These are phyloP conservation scores for Fraxinus dipetala DNA, from an alignment of 305 asterid genomes.

Conservation along the genomic window DNA sequence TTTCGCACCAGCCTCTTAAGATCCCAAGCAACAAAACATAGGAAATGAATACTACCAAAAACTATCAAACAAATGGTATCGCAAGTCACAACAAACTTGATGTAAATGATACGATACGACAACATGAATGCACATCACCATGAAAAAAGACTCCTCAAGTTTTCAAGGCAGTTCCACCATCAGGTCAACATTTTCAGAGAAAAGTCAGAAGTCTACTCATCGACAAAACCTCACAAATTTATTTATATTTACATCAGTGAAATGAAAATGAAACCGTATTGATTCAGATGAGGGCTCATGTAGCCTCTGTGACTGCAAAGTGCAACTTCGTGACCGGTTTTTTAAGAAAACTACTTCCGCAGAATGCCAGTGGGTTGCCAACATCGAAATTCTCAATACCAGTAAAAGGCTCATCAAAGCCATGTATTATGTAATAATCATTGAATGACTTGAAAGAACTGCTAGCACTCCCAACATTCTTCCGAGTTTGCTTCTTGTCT, in stretches of 20 bases:
- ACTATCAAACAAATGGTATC: not conserved
- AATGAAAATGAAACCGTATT: not conserved
- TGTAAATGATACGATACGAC: not conserved
- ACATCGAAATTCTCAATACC: constrained; percentile 25
- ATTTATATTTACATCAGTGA: constrained; percentile 29
- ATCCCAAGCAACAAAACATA: not conserved
- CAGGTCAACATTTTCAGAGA: not conserved
- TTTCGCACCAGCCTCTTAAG: not conserved
- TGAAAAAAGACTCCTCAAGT: not conserved
- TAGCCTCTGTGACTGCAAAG: constrained; percentile 64
- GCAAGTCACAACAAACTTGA: not conserved
- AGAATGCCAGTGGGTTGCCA: constrained; percentile 44
- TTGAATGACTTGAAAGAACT: constrained; percentile 14
- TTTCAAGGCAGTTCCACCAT: not conserved
- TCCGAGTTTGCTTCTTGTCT: constrained; percentile 54
- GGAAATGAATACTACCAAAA: not conserved
- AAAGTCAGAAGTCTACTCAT: not conserved
- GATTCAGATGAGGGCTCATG: constrained; percentile 30
- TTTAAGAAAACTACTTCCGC: constrained; percentile 70
- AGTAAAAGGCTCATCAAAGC: constrained; percentile 24
- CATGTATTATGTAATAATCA: constrained; percentile 13
- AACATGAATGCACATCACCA: not conserved
- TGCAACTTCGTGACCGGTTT: constrained; percentile 46
- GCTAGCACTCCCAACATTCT: constrained; percentile 18
- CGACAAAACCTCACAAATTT: constrained; percentile 18